Conservation (phyloP, 192 early-diverging fungal species). For the Fimicolochytrium jonesii region DNA sequence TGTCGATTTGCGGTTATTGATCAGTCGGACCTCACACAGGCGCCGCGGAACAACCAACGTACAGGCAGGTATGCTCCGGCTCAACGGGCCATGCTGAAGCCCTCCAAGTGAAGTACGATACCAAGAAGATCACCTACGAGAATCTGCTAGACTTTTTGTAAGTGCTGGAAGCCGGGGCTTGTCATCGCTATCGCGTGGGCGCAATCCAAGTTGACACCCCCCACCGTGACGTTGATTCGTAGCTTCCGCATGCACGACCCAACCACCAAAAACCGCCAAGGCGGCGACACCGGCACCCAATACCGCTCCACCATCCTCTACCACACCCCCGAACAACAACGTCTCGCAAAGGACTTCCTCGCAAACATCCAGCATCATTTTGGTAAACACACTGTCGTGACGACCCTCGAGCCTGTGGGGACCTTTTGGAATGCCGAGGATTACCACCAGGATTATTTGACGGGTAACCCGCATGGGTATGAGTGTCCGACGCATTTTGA, state of each 20-base stretch:
- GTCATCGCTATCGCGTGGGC: no score
- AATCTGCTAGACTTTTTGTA: conserved; percentile 79
- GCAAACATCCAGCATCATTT: conserved; percentile 51
- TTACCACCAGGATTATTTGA: conserved; percentile 66
- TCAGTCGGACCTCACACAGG: background rate
- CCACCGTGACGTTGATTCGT: no score
- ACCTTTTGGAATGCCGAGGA: conserved; percentile 80
- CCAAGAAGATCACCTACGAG: conserved; percentile 65
- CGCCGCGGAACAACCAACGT: conserved; percentile 17
- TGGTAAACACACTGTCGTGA: conserved; percentile 45
- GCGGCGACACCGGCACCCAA: conserved; percentile 79
- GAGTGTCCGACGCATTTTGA: conserved; percentile 58
- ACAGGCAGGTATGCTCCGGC: conserved; percentile 63
- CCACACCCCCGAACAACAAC: conserved; percentile 69
- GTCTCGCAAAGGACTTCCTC: conserved; percentile 70
- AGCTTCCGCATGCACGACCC: conserved; percentile 69
- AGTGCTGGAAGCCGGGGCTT: no score
- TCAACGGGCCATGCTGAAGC: conserved; percentile 80
- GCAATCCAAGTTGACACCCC: conserved; percentile 24
- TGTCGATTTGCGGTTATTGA: background rate
- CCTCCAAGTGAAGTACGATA: conserved; percentile 71
- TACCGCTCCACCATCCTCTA: conserved; percentile 87
- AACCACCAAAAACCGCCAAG: conserved; percentile 81
- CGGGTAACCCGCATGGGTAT: conserved; percentile 73
- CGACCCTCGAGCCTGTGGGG: conserved; percentile 67